Evolutionary conservation across 805 yeast species (phyloP), one percentile per base, ranked within the genome.

Genomic region (Blastobotrys mokoenaii): DNA sequence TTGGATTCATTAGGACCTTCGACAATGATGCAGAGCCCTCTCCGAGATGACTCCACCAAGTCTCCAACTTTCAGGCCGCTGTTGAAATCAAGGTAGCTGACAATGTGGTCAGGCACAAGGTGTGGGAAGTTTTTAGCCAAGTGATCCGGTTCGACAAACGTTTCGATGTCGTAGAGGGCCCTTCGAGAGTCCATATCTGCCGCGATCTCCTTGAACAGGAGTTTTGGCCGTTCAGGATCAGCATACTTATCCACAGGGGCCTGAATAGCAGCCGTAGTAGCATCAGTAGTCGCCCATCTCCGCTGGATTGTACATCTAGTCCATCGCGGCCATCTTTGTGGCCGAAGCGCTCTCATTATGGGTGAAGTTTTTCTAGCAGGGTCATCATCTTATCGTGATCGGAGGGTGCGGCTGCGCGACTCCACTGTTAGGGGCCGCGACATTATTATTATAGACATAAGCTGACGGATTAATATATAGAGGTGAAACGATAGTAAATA

Each of bases 11-110:
- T 10, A 2, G 49, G 49, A 6, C 18, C 25, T 18, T 18, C 15
- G 10, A 47, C 32, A 4, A 47, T 25, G 11, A 47, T 43, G 7
- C 36, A 27, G 6, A 45, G 42, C 2, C 45, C 50, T 29, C 20
- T 14, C 4, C 27, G 18, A 16, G 9, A 12, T 10, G 43, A 31
- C 31, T 40, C 46, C 2, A 47, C 43, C 39, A 44, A 14, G 37
- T 47, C 45, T 2, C 50, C 50, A n/a, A 47, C 40, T 12, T 37
- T 18, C 11, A 29, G 20, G 5, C 35, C 43, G 3, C 22, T 27
- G 4, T 8, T 29, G 22, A 33, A 40, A 12, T 40, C 41, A 4
- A 25, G 17, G 18, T 18, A 38, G 7, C 32, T 22, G 17, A 25
- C 14, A 3, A n/a, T 14, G 14, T 38, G 14, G 10, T 20, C n/a